Percentiles rank a stretch among this genome's conserved stretches.
Conservation (phyloP, 169 alveolate genomes). For the Amoebophrya sp. region DNA sequence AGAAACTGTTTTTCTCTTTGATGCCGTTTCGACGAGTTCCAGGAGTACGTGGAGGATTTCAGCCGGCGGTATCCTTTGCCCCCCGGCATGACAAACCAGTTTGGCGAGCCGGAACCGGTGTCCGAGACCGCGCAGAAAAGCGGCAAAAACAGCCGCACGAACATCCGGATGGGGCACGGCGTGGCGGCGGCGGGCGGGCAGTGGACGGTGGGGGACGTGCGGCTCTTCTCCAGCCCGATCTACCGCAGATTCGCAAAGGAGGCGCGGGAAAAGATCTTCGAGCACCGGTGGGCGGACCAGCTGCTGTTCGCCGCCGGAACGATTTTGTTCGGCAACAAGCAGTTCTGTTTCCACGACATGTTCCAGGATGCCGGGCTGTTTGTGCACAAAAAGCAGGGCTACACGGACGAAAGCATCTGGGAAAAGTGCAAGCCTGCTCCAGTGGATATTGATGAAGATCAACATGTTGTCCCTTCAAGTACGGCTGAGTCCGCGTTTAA, state of each 20-base stretch:
- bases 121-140: too few relatives aligned
- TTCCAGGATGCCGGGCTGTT: neutral
- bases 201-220: slow-evolving; percentile 20
- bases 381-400: slow-evolving; percentile 6
- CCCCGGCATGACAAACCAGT: too few relatives aligned
- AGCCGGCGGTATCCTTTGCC: too few relatives aligned
- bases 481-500: too few relatives aligned
- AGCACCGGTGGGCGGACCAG: slow-evolving; percentile 20
- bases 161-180: slow-evolving; percentile 4
- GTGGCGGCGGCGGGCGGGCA: slow-evolving; percentile 17
- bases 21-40: too few relatives aligned
- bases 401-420: neutral
- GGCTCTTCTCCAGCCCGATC: neutral
- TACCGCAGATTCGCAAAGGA: neutral
- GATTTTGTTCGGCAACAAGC: neutral
- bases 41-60: too few relatives aligned
- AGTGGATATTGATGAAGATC: too few relatives aligned
- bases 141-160: too few relatives aligned
- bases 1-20: too few relatives aligned
- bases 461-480: too few relatives aligned
- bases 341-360: neutral
- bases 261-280: neutral
- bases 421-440: slow-evolving; percentile 2
- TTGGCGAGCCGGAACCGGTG: too few relatives aligned
- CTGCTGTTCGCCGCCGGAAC: neutral